A percentile compares a stretch with the other conserved stretches of the same genome.
Evolutionary conservation across 805 yeast species (phyloP).

Genomic region (Torulaspora franciscae): DNA sequence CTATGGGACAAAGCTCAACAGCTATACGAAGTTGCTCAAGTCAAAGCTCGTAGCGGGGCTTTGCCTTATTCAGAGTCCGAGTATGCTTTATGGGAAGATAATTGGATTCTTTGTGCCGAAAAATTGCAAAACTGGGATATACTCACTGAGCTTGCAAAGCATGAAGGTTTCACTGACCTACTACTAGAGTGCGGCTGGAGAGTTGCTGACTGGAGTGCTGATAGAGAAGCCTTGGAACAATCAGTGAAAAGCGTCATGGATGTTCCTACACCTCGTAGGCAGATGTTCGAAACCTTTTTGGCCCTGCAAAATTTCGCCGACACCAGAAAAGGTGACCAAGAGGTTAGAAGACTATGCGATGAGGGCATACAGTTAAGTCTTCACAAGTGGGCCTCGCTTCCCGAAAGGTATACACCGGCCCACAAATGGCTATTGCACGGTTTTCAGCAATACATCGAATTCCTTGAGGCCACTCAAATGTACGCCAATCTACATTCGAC

Average conservation of each 20-base stretch:
- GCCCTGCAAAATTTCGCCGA: conserved; percentile 91
- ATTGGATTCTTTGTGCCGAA: conserved; percentile 96
- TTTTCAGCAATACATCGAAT: conserved; percentile 95
- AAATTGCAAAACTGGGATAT: conserved; percentile 98
- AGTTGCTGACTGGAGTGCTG: conserved; percentile 97
- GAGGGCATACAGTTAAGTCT: conserved; percentile 93
- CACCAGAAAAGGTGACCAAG: conserved; percentile 79
- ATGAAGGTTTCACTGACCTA: conserved; percentile 94
- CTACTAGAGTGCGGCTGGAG: conserved; percentile 99
- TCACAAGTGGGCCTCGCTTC: conserved; percentile 89
- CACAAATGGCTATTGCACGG: conserved; percentile 88
- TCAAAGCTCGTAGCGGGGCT: conserved; percentile 91
- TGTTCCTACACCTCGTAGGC: conserved; percentile 96
- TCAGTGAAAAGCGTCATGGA: conserved; percentile 96
- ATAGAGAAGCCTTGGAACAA: conserved; percentile 88
- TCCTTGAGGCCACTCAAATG: conserved; percentile 94
- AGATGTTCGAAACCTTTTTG: conserved; percentile 89
- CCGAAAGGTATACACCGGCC: conserved; percentile 66
- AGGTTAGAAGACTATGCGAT: conserved; percentile 80
- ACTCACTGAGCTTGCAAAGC: conserved; percentile 91
- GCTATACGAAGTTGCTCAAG: conserved; percentile 92
- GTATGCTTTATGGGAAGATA: conserved; percentile 96
- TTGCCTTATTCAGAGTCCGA: conserved; percentile 94
- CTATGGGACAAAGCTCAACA: conserved; percentile 92
- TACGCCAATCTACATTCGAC: conserved; percentile 84